Evolutionary conservation across 805 yeast species (phyloP).

Genomic region (Cyberlindnera euphorbiiphila): DNA sequence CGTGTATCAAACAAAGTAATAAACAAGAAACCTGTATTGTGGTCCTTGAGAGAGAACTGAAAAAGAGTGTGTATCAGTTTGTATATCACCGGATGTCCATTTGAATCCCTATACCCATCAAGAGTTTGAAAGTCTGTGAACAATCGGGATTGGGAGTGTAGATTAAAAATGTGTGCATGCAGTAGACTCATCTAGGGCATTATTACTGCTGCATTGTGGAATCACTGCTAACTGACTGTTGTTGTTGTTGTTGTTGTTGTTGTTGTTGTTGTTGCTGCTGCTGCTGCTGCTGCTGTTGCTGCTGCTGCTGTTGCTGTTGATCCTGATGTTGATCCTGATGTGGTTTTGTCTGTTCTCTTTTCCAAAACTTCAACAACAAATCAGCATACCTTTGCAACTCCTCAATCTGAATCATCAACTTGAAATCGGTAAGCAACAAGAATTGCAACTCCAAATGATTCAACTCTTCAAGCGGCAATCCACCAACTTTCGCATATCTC

Average conservation of each 20-base stretch:
- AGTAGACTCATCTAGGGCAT: background rate
- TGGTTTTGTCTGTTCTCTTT: constrained; percentile 42
- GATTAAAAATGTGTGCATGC: background rate
- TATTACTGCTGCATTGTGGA: constrained; percentile 2
- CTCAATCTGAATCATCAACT: constrained; percentile 80
- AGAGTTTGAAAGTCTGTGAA: too few species aligned
- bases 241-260: constrained; percentile 5
- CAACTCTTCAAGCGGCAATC: constrained; percentile 87
- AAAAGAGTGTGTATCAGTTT: too few species aligned
- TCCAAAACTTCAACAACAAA: constrained; percentile 79
- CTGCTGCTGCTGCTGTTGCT: constrained; percentile 6
- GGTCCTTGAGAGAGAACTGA: too few species aligned
- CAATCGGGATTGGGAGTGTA: too few species aligned
- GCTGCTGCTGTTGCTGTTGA: constrained; percentile 4
- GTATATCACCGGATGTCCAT: too few species aligned
- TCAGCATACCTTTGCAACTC: constrained; percentile 91
- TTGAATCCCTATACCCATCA: too few species aligned
- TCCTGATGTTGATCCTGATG: constrained; percentile 1
- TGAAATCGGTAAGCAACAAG: constrained; percentile 77
- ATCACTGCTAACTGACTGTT: constrained; percentile 1
- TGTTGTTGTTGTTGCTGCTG: constrained; percentile 6
- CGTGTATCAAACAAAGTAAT: constrained; percentile 2
- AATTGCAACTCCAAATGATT: constrained; percentile 92
- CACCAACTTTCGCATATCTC: constrained; percentile 94
- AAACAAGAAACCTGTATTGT: too few species aligned